Percentiles rank a stretch among this genome's conserved stretches.
Evolutionary conservation across 2,329 filamentous ascomycete genomes (phyloP).

Genomic region (Trichoderma breve): DNA sequence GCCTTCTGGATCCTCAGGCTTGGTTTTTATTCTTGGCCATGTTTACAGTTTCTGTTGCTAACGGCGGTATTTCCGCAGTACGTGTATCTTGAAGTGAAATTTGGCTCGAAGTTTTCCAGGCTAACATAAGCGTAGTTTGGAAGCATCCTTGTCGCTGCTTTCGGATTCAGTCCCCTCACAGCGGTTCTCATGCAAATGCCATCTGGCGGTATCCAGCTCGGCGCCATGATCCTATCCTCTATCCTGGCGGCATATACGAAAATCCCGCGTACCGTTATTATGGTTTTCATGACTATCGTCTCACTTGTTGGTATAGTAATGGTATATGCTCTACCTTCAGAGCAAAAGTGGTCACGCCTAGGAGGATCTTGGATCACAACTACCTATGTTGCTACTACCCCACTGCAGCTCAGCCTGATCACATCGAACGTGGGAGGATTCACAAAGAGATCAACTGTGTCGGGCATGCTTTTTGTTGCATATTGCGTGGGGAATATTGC

Average conservation of each 20-base stretch:
- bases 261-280: not conserved
- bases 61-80: not conserved
- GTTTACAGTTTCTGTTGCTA: not conserved
- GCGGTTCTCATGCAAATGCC: not conserved
- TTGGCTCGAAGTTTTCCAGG: not conserved
- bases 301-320: not conserved
- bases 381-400: slow-evolving; percentile 44
- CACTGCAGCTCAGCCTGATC: slow-evolving; percentile 53
- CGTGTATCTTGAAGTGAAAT: not conserved
- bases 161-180: not conserved
- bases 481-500: slow-evolving; percentile 57
- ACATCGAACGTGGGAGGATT: slow-evolving; percentile 56
- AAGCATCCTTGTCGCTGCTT: not conserved
- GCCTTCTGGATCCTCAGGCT: not conserved
- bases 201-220: not conserved
- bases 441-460: slow-evolving; percentile 59
- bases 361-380: not conserved
- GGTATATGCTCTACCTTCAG: not conserved
- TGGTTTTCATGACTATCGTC: not conserved
- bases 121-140: not conserved
- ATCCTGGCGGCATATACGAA: not conserved
- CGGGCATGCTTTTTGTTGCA: slow-evolving; percentile 51
- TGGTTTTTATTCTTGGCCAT: not conserved
- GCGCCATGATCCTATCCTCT: not conserved
- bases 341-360: not conserved